Evolutionary conservation across 1,284 basidiomycete species (phyloP).

Genomic region (Anthracocystis walkeri): DNA sequence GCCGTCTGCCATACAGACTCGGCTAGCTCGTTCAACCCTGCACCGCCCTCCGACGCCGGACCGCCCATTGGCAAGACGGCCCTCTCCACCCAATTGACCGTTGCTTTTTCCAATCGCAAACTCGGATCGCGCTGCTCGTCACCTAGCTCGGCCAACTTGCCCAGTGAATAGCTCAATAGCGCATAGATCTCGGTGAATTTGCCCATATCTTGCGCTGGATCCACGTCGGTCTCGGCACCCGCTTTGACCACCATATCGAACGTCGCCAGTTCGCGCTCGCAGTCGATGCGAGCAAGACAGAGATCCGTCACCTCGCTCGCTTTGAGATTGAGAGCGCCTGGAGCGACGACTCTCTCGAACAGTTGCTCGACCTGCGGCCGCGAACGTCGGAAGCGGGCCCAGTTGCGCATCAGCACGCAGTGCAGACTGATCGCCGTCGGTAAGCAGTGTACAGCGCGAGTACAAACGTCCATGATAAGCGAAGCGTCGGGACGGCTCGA

Average conservation of each 20-base stretch:
- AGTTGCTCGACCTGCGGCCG: slow-evolving; percentile 53
- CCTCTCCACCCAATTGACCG: slow-evolving; percentile 60
- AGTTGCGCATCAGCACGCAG: slow-evolving; percentile 53
- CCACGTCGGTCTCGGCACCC: slow-evolving; percentile 28
- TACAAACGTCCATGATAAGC: slow-evolving; percentile 46
- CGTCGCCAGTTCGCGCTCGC: slow-evolving; percentile 57
- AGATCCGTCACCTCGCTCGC: slow-evolving; percentile 51
- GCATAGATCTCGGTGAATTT: slow-evolving; percentile 64
- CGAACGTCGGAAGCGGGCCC: slow-evolving; percentile 47
- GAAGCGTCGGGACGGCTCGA: slow-evolving; percentile 31
- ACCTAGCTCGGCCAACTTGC: slow-evolving; percentile 26
- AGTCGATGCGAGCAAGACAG: slow-evolving; percentile 61
- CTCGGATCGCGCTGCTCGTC: slow-evolving; percentile 33
- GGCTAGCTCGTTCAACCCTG: slow-evolving; percentile 54
- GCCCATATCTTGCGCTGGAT: slow-evolving; percentile 52
- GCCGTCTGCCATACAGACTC: slow-evolving; percentile 60
- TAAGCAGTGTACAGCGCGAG: slow-evolving; percentile 41
- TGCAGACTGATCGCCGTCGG: slow-evolving; percentile 51
- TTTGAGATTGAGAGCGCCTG: slow-evolving; percentile 30
- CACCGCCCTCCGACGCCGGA: slow-evolving; percentile 41
- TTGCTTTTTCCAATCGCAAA: slow-evolving; percentile 42
- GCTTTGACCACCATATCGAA: slow-evolving; percentile 34
- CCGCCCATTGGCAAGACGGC: slow-evolving; percentile 49
- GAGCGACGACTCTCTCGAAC: slow-evolving; percentile 39
- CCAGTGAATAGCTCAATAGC: slow-evolving; percentile 48